Percentiles rank a stretch among this genome's conserved stretches.
Conservation (phyloP, 768 basidiomycete genomes). For the Crucibulum laeve region DNA sequence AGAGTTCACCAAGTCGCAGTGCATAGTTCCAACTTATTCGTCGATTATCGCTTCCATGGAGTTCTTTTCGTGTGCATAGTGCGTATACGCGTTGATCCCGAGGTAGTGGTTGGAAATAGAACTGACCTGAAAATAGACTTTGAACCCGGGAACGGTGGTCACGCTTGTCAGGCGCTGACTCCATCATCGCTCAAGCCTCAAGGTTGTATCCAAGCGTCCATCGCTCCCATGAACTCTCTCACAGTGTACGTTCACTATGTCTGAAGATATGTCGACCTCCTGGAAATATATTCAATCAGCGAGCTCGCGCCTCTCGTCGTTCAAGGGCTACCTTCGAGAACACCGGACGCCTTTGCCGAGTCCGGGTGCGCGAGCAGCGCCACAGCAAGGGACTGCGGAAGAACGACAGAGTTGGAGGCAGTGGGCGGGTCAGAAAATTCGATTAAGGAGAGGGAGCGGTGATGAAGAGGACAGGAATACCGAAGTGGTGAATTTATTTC, state of each 20-base stretch:
- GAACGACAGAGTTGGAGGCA: constrained; percentile 46
- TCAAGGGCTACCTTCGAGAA: constrained; percentile 52
- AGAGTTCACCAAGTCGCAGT: too few species aligned
- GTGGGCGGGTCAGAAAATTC: constrained; percentile 62
- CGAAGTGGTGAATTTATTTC: constrained; percentile 48
- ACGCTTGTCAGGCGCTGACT: too few species aligned
- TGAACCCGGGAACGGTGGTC: too few species aligned
- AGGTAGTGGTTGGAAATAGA: too few species aligned
- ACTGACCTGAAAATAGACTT: too few species aligned
- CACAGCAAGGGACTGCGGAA: constrained; percentile 9
- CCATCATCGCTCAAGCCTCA: too few species aligned
- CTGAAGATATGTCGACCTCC: constrained; percentile 33
- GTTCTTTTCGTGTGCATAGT: too few species aligned
- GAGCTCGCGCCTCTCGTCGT: constrained; percentile 25
- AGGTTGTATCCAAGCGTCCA: too few species aligned
- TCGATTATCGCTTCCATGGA: too few species aligned
- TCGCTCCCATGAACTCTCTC: background rate
- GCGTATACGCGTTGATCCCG: too few species aligned
- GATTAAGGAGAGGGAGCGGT: constrained; percentile 15
- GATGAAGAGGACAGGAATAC: constrained; percentile 11
- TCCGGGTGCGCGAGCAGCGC: constrained; percentile 12
- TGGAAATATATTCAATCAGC: constrained; percentile 27
- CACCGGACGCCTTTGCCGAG: constrained; percentile 19
- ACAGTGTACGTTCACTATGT: constrained; percentile 18
- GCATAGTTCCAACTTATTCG: too few species aligned